A percentile compares a stretch with the other conserved stretches of the same genome.
Conservation (phyloP, 345 rosid species). For the Citrus maxima region DNA sequence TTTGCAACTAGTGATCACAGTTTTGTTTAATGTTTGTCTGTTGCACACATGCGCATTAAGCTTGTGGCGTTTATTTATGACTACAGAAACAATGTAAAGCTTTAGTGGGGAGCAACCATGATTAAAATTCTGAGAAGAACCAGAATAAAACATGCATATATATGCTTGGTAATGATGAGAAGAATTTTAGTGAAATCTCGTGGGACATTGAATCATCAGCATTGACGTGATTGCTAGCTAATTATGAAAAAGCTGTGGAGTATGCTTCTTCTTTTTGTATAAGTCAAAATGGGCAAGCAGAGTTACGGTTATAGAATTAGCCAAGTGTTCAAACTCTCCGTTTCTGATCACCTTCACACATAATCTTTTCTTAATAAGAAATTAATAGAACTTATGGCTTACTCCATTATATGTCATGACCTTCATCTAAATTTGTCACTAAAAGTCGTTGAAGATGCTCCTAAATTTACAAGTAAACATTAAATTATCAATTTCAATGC, state of each 20-base stretch:
- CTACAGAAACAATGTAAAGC: not conserved
- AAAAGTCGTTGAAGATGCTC: not conserved
- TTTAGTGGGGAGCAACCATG: conserved; percentile 13
- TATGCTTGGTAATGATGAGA: conserved; percentile 17
- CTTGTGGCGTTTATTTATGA: not conserved
- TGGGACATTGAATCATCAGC: conserved; percentile 1
- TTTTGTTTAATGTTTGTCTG: too few species aligned
- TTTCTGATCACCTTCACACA: too few species aligned
- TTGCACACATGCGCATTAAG: too few species aligned
- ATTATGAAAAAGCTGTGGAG: not conserved
- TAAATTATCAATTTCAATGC: not conserved
- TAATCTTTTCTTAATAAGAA: not conserved
- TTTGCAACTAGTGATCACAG: too few species aligned
- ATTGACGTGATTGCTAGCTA: conserved; percentile 4
- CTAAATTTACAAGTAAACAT: not conserved
- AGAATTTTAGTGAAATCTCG: conserved; percentile 15
- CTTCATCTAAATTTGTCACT: not conserved
- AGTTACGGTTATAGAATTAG: not conserved
- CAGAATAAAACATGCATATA: conserved; percentile 6
- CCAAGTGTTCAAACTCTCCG: not conserved
- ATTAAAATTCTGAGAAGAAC: conserved; percentile 4
- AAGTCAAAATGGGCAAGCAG: too few species aligned
- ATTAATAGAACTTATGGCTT: too few species aligned
- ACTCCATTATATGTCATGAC: too few species aligned
- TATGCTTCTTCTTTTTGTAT: too few species aligned